phyloP scores from a whole-genome alignment of 352 stramenopile species.

The Pythium phragmiticola region DNA sequence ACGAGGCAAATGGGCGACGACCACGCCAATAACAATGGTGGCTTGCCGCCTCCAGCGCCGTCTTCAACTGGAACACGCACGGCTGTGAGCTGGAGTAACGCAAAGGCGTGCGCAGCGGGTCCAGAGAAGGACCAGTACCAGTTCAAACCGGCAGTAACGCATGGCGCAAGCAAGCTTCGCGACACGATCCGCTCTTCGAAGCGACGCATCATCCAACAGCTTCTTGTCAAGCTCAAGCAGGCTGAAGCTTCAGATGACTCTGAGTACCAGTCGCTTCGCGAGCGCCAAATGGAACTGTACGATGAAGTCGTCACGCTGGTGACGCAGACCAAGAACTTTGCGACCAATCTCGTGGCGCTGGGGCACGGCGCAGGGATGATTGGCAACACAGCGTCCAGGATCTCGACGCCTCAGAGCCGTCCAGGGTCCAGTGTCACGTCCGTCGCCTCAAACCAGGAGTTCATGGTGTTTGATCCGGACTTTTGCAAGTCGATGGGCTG shows the following conservation, averaged over 20 bases:
- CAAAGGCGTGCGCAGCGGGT: slow-evolving; percentile 11
- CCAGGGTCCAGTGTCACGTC: neutral
- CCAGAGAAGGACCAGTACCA: slow-evolving; percentile 25
- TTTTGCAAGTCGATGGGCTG: slow-evolving; percentile 29
- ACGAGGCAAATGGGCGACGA: slow-evolving; percentile 17
- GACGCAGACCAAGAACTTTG: slow-evolving; percentile 43
- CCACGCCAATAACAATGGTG: slow-evolving; percentile 13
- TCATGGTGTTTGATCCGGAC: slow-evolving; percentile 24
- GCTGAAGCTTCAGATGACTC: slow-evolving; percentile 37
- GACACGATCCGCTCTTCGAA: slow-evolving; percentile 43
- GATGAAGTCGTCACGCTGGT: slow-evolving; percentile 29
- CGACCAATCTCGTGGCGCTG: slow-evolving; percentile 39
- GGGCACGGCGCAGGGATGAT: slow-evolving; percentile 35
- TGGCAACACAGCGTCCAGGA: slow-evolving; percentile 25
- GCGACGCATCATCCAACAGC: slow-evolving; percentile 44
- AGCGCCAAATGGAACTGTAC: slow-evolving; percentile 35
- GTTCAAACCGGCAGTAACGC: slow-evolving; percentile 16
- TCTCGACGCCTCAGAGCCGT: slow-evolving; percentile 20
- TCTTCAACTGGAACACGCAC: slow-evolving; percentile 1
- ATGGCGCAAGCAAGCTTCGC: slow-evolving; percentile 25
- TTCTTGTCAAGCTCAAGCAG: slow-evolving; percentile 44
- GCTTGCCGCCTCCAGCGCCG: neutral
- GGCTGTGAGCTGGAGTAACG: slow-evolving; percentile 27
- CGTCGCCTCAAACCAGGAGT: slow-evolving; percentile 13
- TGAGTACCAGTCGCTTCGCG: slow-evolving; percentile 37